A percentile compares a stretch with the other conserved stretches of the same genome.
phyloP scores from a whole-genome alignment of 306 rosid species.

The Pyrus communis region DNA sequence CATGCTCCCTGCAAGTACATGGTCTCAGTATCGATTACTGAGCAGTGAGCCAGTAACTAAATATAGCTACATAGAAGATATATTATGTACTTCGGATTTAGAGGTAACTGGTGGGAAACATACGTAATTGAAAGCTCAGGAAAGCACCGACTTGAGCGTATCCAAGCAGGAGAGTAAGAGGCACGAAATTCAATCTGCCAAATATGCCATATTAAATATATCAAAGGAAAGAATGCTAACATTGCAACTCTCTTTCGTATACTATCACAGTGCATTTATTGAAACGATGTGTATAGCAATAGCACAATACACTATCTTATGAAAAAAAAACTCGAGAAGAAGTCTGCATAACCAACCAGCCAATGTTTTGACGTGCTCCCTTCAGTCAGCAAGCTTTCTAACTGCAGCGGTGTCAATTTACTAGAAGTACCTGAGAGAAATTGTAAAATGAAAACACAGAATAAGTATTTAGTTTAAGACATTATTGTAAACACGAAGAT shows the following conservation, averaged over 20 bases:
- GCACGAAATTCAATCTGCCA: conserved; percentile 72
- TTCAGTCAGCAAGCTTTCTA: conserved; percentile 83
- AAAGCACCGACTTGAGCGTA: conserved; percentile 64
- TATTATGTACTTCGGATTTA: not conserved
- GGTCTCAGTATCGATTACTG: not conserved
- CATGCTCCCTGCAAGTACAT: conserved; percentile 59
- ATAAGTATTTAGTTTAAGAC: conserved; percentile 4
- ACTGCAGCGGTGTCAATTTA: conserved; percentile 81
- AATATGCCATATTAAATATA: conserved; percentile 1
- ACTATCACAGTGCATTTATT: not conserved
- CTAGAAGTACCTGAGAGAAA: conserved; percentile 43
- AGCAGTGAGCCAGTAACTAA: too few relatives aligned
- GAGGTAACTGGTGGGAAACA: not conserved
- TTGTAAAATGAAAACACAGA: conserved; percentile 2
- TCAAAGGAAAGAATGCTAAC: not conserved
- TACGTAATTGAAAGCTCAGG: too few relatives aligned
- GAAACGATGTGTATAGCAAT: too few relatives aligned
- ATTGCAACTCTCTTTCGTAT: not conserved
- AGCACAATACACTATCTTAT: not conserved
- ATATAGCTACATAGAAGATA: too few relatives aligned
- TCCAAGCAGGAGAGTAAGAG: conserved; percentile 59
- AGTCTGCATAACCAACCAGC: conserved; percentile 57
- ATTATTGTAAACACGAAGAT: not conserved
- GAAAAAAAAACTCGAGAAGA: not conserved
- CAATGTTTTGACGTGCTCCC: conserved; percentile 68